Percentiles rank a stretch among this genome's conserved stretches.
Evolutionary conservation across 805 yeast species (phyloP).

Genomic region (Lachancea mirantina): DNA sequence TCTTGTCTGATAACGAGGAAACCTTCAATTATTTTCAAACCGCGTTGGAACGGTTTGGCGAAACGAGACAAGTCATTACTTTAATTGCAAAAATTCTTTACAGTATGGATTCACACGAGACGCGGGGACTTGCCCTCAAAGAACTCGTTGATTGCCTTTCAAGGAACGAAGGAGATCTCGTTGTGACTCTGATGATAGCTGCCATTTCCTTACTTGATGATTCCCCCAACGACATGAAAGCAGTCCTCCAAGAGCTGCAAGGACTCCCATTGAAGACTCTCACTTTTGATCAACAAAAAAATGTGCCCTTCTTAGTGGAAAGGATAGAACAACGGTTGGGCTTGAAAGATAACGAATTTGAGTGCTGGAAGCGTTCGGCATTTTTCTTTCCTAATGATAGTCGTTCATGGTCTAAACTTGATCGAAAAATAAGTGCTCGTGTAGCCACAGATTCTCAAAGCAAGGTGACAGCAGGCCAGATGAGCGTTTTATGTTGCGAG

Average conservation of each 20-base stretch:
- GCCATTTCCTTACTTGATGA: conserved; percentile 67
- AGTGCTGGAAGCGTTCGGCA: conserved; percentile 62
- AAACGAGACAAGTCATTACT: conserved; percentile 59
- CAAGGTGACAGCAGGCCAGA: conserved; percentile 39
- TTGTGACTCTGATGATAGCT: conserved; percentile 68
- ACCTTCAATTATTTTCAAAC: conserved; percentile 61
- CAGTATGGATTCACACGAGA: conserved; percentile 67
- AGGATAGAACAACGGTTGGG: conserved; percentile 42
- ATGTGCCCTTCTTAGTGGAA: conserved; percentile 52
- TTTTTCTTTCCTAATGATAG: conserved; percentile 66
- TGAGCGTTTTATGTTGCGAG: conserved; percentile 46
- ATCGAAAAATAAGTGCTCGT: conserved; percentile 47
- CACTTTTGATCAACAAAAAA: conserved; percentile 43
- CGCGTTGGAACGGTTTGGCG: conserved; percentile 51
- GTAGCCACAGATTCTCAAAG: conserved; percentile 48
- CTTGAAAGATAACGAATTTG: conserved; percentile 14
- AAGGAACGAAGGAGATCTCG: conserved; percentile 55
- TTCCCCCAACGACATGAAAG: conserved; percentile 47
- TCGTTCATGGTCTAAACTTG: conserved; percentile 62
- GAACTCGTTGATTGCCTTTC: conserved; percentile 65
- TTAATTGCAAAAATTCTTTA: conserved; percentile 73
- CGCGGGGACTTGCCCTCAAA: conserved; percentile 77
- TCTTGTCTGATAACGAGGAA: conserved; percentile 51
- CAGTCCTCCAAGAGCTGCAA: conserved; percentile 59
- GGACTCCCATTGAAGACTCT: conserved; percentile 41